Conservation (phyloP, 1,139 yeast genomes). For the Geotrichum fermentans region DNA sequence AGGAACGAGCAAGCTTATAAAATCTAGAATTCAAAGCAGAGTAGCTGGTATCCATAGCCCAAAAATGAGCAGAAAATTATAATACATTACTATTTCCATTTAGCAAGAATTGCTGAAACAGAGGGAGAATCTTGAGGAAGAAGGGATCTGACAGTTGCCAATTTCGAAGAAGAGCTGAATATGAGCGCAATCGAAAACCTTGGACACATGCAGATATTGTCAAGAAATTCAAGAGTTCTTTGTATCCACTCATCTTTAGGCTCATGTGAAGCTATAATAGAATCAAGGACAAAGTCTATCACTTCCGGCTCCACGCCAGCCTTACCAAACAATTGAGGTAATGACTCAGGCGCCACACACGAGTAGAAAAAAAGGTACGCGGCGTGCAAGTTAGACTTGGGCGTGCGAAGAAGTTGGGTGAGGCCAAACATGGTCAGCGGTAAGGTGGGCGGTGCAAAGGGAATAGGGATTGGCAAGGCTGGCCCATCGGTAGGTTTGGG, state of each 20-base stretch:
- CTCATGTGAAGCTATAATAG: slow-evolving; percentile 33
- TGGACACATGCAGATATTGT: slow-evolving; percentile 18
- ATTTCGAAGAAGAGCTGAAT: slow-evolving; percentile 17
- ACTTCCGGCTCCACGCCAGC: slow-evolving; percentile 58
- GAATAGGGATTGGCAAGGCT: neutral
- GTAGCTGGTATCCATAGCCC: too few relatives aligned
- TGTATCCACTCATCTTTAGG: slow-evolving; percentile 6
- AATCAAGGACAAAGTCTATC: slow-evolving; percentile 49
- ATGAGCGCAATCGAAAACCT: slow-evolving; percentile 22
- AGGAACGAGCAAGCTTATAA: too few relatives aligned
- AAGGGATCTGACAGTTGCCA: neutral
- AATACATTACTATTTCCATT: slow-evolving; percentile 13
- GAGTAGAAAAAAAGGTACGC: slow-evolving; percentile 45
- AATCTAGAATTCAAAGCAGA: neutral
- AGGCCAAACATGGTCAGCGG: slow-evolving; percentile 29
- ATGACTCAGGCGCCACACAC: slow-evolving; percentile 26
- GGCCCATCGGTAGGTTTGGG: too few relatives aligned
- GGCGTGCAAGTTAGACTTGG: slow-evolving; percentile 26
- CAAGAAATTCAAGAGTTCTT: slow-evolving; percentile 18
- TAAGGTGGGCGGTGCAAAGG: slow-evolving; percentile 10
- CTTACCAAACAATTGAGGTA: slow-evolving; percentile 39
- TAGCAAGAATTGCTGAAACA: neutral
- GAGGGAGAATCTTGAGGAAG: neutral
- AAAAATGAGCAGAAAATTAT: too few relatives aligned
- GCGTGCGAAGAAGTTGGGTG: slow-evolving; percentile 26